phyloP scores from a whole-genome alignment of 2,329 filamentous ascomycete species.

The Colletotrichum simmondsii region DNA sequence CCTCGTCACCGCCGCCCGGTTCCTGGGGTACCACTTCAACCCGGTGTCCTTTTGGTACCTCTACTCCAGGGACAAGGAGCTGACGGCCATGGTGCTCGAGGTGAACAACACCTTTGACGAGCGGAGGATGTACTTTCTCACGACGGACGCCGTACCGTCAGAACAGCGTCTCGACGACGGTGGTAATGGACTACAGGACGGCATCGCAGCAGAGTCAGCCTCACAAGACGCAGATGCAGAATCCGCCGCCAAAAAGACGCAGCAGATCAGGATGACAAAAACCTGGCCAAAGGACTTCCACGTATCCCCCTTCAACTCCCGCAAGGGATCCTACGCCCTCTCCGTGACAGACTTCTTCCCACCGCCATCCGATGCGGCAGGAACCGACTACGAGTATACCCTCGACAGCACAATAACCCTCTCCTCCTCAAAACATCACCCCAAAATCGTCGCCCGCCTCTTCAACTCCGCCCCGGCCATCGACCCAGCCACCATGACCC shows the following conservation, averaged over 20 bases:
- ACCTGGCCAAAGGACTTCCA: constrained; percentile 79
- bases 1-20: constrained; percentile 75
- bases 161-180: constrained; percentile 25
- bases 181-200: not conserved
- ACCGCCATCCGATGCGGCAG: constrained; percentile 35
- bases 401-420: constrained; percentile 72
- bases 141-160: constrained; percentile 45
- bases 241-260: constrained; percentile 32
- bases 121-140: constrained; percentile 72
- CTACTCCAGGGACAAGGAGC: constrained; percentile 66
- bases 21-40: constrained; percentile 79
- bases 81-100: constrained; percentile 76
- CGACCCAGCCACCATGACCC: constrained; percentile 59
- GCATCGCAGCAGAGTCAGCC: constrained; percentile 2
- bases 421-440: constrained; percentile 66
- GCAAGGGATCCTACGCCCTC: constrained; percentile 65
- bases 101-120: constrained; percentile 84
- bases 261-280: constrained; percentile 53
- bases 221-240: constrained; percentile 24
- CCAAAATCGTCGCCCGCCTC: constrained; percentile 71
- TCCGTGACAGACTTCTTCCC: constrained; percentile 58
- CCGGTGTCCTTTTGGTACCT: constrained; percentile 85
- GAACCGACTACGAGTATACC: constrained; percentile 48
- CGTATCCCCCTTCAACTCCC: constrained; percentile 79
- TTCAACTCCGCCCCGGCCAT: constrained; percentile 62